These are phyloP conservation scores for Fusarium zealandicum DNA, from an alignment of 2,329 filamentous ascomycete genomes.

Conservation along the genomic window DNA sequence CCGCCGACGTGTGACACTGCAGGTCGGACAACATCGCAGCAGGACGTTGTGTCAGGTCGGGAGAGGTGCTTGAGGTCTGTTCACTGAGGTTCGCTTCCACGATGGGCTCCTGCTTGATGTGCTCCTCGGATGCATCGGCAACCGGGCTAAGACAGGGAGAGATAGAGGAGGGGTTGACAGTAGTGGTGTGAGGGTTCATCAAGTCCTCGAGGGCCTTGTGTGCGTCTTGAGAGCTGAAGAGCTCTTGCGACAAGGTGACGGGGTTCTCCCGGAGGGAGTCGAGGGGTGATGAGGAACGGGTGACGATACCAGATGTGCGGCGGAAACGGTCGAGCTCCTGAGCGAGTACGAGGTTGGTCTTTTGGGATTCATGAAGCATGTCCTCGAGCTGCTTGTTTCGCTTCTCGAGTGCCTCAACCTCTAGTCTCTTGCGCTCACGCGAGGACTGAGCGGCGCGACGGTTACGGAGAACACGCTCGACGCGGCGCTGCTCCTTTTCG, in stretches of 20 bases:
- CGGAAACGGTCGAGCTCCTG: conserved; percentile 60
- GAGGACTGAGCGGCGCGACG: conserved; percentile 96
- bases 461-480: conserved; percentile 96
- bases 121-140: conserved; percentile 50
- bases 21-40: conserved; percentile 99
- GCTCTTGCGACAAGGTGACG: conserved; percentile 64
- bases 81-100: conserved; percentile 36
- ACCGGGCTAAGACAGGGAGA: conserved; percentile 65
- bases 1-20: conserved; percentile 98
- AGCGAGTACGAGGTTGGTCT: conserved; percentile 56
- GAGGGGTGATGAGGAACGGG: conserved; percentile 51
- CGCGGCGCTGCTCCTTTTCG: conserved; percentile 97
- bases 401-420: conserved; percentile 86
- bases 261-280: conserved; percentile 55
- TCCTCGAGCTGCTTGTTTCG: conserved; percentile 75
- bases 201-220: conserved; percentile 53
- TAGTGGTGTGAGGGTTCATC: conserved; percentile 50
- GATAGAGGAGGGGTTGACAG: conserved; percentile 67
- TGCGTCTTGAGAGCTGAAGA: conserved; percentile 60
- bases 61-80: conserved; percentile 56
- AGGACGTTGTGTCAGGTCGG: conserved; percentile 99
- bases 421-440: conserved; percentile 84
- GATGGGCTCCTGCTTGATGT: conserved; percentile 41
- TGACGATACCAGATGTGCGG: conserved; percentile 52
- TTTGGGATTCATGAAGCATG: conserved; percentile 66